Percentiles rank a stretch among this genome's conserved stretches.
phyloP scores from a whole-genome alignment of 192 early-diverging fungal species.

The Cladochytrium replicatum region DNA sequence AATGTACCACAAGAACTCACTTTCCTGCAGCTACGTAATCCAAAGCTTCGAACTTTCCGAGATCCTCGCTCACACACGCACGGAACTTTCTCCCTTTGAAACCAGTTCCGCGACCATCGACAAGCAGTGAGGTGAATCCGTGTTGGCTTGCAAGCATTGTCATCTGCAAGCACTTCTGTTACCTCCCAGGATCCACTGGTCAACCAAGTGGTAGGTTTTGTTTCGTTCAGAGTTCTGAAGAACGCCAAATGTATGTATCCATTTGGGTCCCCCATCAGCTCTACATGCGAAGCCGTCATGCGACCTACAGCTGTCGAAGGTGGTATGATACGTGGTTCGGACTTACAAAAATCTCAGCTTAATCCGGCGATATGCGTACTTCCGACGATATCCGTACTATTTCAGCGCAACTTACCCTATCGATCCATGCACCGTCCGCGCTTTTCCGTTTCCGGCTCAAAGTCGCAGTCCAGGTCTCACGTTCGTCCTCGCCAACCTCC shows the following conservation, averaged over 20 bases:
- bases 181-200: constrained; percentile 40
- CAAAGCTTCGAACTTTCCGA: constrained; percentile 75
- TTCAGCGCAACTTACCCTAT: constrained; percentile 6
- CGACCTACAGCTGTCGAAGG: constrained; percentile 18
- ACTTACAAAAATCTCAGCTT: too few relatives aligned
- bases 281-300: constrained; percentile 26
- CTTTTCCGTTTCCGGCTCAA: constrained; percentile 57
- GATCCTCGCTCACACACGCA: constrained; percentile 56
- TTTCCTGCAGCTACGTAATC: constrained; percentile 83
- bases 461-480: constrained; percentile 50
- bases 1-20: constrained; percentile 22
- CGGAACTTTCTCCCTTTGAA: constrained; percentile 75
- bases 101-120: constrained; percentile 88
- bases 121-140: constrained; percentile 25
- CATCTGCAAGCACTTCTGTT: constrained; percentile 20
- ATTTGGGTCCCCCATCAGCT: constrained; percentile 33
- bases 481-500: constrained; percentile 20
- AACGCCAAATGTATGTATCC: constrained; percentile 40
- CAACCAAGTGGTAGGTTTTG: constrained; percentile 27
- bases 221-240: constrained; percentile 7
- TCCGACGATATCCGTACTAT: too few relatives aligned
- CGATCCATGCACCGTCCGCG: constrained; percentile 41
- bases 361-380: too few relatives aligned
- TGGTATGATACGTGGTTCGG: too few relatives aligned
- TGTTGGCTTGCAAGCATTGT: too few relatives aligned